Evolutionary conservation across 306 rosid species (phyloP), one percentile per base, ranked within the genome.

Genomic region (Biancaea sappan): DNA sequence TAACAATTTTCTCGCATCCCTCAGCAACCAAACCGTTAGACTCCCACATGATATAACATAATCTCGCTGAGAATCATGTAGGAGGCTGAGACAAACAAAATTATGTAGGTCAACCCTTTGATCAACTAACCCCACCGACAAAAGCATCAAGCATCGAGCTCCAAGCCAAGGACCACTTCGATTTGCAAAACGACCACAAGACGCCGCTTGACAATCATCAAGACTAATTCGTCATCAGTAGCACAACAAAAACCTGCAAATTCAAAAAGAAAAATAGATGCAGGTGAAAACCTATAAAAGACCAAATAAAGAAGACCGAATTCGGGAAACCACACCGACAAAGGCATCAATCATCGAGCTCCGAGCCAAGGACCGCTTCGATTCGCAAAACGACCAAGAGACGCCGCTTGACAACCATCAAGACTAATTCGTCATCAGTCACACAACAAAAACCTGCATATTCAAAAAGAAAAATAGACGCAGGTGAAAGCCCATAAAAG

Each of bases 11-110:
- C 61, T 48, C 66, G 37, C 34, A 22, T 8, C 28, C 59, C 41
- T 58, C 65, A 9, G 26, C 48, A 77, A 66, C n/a, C n/a, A n/a
- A n/a, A n/a, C n/a, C n/a, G n/a, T n/a, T 35, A 51, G 13, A 24
- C 48, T 21, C 26, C 21, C 3, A 25, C 4, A 1, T 24, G 2
- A 71, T 12, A 15, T 0, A 5, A 15, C 13, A 73, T 50, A 19
- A 34, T n/a, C 6, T 31, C 28, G n/a, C 25, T 26, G 24, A 52
- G 2, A 9, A 74, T 25, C 6, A 9, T 14, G 1, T 13, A 21
- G 31, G 7, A 32, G 65, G 1, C 5, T 35, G 9, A 41, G 31
- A 44, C 47, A 14, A 53, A 24, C 29, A 31, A 8, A 28, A 48
- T 7, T 38, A 64, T 12, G 29, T 6, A 19, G 19, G 6, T 64